Evolutionary conservation across 2,329 filamentous ascomycete genomes (phyloP).

Genomic region (Biscogniauxia mediterranea): DNA sequence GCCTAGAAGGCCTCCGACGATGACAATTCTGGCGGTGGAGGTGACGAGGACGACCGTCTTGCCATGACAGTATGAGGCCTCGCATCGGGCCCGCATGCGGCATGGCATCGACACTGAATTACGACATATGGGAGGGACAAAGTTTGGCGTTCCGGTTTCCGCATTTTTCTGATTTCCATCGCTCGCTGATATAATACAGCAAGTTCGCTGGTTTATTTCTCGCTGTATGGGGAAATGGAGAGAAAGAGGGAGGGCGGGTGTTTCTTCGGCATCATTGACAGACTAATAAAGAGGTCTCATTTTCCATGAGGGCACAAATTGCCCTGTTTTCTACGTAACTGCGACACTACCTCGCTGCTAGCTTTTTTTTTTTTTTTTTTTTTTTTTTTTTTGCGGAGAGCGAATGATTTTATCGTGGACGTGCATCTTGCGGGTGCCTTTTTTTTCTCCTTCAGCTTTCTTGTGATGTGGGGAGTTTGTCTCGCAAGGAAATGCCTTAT

Average conservation of each 20-base stretch:
- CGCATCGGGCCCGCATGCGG: not conserved
- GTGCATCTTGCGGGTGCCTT: no score
- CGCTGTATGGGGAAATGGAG: not conserved
- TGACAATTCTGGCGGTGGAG: slow-evolving; percentile 4
- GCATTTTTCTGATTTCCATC: not conserved
- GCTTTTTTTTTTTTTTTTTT: no score
- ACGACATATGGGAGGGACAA: not conserved
- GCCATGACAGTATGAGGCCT: not conserved
- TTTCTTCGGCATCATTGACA: not conserved
- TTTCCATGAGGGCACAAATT: not conserved
- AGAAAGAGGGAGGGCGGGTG: no score
- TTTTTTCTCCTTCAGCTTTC: no score
- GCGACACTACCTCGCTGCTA: not conserved
- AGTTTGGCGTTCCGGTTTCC: not conserved
- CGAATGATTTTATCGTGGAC: no score
- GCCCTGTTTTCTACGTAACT: not conserved
- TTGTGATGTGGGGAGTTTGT: no score
- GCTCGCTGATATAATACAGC: not conserved
- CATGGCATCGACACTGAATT: not conserved
- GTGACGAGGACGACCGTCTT: not conserved
- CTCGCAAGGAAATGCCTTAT: no score
- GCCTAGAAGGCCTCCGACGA: slow-evolving; percentile 37
- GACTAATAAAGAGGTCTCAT: not conserved
- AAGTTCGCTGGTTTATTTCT: not conserved
- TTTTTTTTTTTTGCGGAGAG: no score